Conservation (phyloP, 495 filamentous ascomycete species). For the Aspergillus leporis region DNA sequence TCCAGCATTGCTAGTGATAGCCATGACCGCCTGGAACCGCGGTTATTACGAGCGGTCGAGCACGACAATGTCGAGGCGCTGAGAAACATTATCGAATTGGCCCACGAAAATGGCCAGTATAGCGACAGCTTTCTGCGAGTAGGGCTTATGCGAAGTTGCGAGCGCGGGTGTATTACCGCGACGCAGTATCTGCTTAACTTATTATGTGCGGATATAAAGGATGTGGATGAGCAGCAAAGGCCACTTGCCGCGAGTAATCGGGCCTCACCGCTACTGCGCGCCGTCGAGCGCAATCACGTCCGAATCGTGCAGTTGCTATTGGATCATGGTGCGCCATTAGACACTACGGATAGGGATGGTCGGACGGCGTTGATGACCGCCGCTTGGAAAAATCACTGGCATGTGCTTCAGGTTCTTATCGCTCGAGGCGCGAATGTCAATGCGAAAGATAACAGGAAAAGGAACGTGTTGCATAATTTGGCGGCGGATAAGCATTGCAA, state of each 20-base stretch:
- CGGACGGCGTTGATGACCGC: slow-evolving; percentile 60
- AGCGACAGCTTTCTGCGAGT: slow-evolving; percentile 53
- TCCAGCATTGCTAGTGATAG: slow-evolving; percentile 43
- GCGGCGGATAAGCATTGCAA: slow-evolving; percentile 55
- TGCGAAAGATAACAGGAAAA: slow-evolving; percentile 34
- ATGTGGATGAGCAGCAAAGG: neutral
- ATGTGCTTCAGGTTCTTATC: slow-evolving; percentile 52
- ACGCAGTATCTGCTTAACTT: slow-evolving; percentile 47
- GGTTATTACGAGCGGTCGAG: slow-evolving; percentile 53
- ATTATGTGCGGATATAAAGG: slow-evolving; percentile 46
- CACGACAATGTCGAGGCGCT: slow-evolving; percentile 41
- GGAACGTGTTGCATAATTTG: slow-evolving; percentile 56
- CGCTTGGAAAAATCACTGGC: slow-evolving; percentile 55
- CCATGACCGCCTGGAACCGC: slow-evolving; percentile 52
- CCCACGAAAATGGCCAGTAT: slow-evolving; percentile 44
- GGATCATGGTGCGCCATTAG: slow-evolving; percentile 40
- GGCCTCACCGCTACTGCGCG: slow-evolving; percentile 47
- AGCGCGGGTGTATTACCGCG: slow-evolving; percentile 44
- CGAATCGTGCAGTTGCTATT: slow-evolving; percentile 47
- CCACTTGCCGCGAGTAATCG: slow-evolving; percentile 27
- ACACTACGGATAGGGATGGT: slow-evolving; percentile 47
- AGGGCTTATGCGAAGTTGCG: slow-evolving; percentile 50
- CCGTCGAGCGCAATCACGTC: slow-evolving; percentile 52
- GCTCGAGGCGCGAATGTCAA: slow-evolving; percentile 50
- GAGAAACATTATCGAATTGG: slow-evolving; percentile 36